These are phyloP conservation scores for Rheum nobile DNA, from an alignment of 148 eudicot species.

Conservation along the genomic window DNA sequence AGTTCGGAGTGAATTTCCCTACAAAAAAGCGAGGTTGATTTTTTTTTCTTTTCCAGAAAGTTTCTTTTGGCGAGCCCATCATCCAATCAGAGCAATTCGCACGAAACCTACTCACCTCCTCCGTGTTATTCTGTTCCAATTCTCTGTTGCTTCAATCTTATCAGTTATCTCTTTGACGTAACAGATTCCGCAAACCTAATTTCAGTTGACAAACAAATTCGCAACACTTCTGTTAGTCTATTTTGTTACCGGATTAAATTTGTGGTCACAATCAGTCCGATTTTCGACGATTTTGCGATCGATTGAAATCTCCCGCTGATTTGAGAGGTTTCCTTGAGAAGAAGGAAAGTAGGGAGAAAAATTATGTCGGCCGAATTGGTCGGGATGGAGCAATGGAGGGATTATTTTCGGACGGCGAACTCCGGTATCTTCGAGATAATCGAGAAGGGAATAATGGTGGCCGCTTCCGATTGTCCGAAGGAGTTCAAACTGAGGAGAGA, in stretches of 20 bases:
- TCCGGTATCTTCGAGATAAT: conserved; percentile 70
- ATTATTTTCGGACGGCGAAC: conserved; percentile 45
- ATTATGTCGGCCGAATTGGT: conserved; percentile 1
- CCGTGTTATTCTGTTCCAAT: not conserved
- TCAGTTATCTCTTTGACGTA: not conserved
- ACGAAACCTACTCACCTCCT: not conserved
- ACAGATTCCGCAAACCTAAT: not conserved
- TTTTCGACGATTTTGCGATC: not conserved
- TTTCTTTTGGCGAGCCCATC: not conserved
- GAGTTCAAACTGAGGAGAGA: conserved; percentile 55
- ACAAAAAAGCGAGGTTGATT: not conserved
- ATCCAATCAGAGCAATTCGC: not conserved
- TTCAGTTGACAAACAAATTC: not conserved
- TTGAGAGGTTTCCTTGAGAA: not conserved
- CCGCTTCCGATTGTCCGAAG: conserved; percentile 77
- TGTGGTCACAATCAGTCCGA: conserved; percentile 1
- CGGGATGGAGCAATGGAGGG: conserved; percentile 62
- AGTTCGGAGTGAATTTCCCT: not conserved
- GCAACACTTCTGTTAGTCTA: not conserved
- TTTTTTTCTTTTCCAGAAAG: not conserved
- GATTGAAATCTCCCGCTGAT: not conserved
- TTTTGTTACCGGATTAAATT: not conserved
- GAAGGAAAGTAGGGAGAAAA: not conserved
- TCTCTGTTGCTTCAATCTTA: not conserved
- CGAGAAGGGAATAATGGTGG: conserved; percentile 66